phyloP scores from a whole-genome alignment of 306 rosid species.

The Cucurbita maxima region DNA sequence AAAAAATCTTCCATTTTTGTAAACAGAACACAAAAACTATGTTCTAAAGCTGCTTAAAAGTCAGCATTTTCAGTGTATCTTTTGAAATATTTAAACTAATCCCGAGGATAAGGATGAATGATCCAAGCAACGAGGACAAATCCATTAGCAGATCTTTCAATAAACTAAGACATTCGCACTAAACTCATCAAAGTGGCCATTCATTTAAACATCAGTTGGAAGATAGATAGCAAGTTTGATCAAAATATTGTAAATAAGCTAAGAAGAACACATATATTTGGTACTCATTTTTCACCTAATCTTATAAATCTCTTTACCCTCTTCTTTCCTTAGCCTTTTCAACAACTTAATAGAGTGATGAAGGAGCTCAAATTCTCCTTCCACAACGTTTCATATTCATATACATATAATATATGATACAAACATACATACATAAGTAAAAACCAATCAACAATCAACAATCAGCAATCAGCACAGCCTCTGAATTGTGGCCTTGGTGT shows the following conservation, averaged over 20 bases:
- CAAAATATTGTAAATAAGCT: neutral
- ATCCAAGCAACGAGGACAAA: neutral
- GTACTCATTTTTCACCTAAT: neutral
- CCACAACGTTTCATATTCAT: neutral
- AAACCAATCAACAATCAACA: constrained; percentile 16
- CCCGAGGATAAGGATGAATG: neutral
- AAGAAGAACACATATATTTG: neutral
- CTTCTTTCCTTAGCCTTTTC: constrained; percentile 5
- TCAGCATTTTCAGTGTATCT: neutral
- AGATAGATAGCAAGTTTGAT: neutral
- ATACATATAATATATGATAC: neutral
- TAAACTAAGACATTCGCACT: neutral
- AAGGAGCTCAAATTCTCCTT: constrained; percentile 13
- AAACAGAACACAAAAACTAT: neutral
- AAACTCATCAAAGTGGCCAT: neutral
- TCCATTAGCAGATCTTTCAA: neutral
- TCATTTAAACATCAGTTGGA: neutral
- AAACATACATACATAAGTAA: neutral
- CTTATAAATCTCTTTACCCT: neutral
- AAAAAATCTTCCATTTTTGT: neutral
- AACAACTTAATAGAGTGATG: constrained; percentile 18
- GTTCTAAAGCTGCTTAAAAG: neutral
- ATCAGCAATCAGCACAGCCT: constrained; percentile 22
- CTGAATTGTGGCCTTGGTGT: constrained; percentile 52
- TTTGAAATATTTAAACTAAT: neutral